Evolutionary conservation across 192 early-diverging fungal species (phyloP).

Genomic region (Neocallimastix lanati): DNA sequence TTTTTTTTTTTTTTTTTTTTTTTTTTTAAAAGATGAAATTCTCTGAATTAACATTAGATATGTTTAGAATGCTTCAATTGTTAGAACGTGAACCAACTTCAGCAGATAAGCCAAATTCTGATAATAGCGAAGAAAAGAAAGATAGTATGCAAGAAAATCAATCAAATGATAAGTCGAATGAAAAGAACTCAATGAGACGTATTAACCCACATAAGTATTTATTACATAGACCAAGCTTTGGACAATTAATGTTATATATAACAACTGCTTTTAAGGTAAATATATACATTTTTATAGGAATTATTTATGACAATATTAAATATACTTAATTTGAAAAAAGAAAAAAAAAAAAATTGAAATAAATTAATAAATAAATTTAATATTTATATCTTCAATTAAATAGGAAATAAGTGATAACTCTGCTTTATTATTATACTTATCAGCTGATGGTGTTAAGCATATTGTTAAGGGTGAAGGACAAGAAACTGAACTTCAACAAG

Average conservation of each 20-base stretch:
- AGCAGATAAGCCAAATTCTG: not conserved
- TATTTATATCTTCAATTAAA: too few relatives aligned
- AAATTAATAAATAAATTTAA: not conserved
- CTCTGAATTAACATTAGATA: conserved; percentile 86
- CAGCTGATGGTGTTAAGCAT: conserved; percentile 60
- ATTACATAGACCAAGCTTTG: conserved; percentile 74
- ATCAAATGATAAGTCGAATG: not conserved
- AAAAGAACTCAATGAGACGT: conserved; percentile 13
- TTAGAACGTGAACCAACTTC: conserved; percentile 59
- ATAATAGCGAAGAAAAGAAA: not conserved
- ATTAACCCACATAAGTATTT: conserved; percentile 84
- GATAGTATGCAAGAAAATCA: not conserved
- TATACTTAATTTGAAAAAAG: too few relatives aligned
- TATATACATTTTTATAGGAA: too few relatives aligned
- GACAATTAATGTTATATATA: conserved; percentile 79
- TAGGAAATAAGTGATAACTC: conserved; percentile 73
- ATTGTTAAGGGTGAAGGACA: conserved; percentile 13
- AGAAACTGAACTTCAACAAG: conserved; percentile 15
- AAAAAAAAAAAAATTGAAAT: too few relatives aligned
- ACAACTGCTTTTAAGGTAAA: conserved; percentile 75
- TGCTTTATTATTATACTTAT: conserved; percentile 73
- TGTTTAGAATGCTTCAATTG: conserved; percentile 88
- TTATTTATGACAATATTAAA: too few relatives aligned
- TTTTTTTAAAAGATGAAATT: conserved; percentile 93
- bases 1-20: too few relatives aligned